A percentile compares a stretch with the other conserved stretches of the same genome.
Conservation (phyloP, 2,329 filamentous ascomycete species). For the Acarospora socialis region DNA sequence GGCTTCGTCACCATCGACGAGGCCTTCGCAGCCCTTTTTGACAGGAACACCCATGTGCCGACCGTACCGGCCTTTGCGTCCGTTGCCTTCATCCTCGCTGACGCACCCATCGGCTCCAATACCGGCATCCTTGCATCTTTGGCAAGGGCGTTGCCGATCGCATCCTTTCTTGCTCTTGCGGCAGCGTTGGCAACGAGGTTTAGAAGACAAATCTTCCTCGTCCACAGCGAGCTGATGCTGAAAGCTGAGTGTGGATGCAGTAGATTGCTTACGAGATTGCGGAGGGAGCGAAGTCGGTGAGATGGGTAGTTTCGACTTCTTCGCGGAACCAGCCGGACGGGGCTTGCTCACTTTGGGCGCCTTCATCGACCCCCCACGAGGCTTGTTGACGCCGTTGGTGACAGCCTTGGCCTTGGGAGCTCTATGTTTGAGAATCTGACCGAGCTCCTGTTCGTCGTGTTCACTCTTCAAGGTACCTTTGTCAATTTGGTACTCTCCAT, state of each 20-base stretch:
- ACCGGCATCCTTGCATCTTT: constrained; percentile 88
- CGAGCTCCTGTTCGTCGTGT: constrained; percentile 8
- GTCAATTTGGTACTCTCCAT: constrained; percentile 39
- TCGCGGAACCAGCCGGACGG: constrained; percentile 20
- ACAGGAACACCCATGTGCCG: constrained; percentile 54
- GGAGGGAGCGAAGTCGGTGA: constrained; percentile 54
- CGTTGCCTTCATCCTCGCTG: constrained; percentile 95
- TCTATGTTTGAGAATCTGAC: constrained; percentile 9
- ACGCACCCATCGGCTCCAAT: constrained; percentile 87
- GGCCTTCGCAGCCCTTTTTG: constrained; percentile 37
- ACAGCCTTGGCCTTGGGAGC: constrained; percentile 28
- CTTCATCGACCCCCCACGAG: constrained; percentile 14
- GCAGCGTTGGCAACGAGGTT: constrained; percentile 94
- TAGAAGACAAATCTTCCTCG: constrained; percentile 84
- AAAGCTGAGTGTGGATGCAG: constrained; percentile 51
- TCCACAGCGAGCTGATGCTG: constrained; percentile 49
- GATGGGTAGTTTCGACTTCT: constrained; percentile 33
- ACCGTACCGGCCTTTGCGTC: constrained; percentile 82
- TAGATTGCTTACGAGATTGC: constrained; percentile 59
- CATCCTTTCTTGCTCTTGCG: constrained; percentile 99
- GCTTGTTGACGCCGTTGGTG: constrained; percentile 10
- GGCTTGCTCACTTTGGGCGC: constrained; percentile 21
- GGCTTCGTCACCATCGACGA: constrained; percentile 42
- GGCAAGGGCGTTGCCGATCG: constrained; percentile 88
- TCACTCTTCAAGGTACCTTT: constrained; percentile 41